These are phyloP conservation scores for Leccinum barrowsii DNA, from an alignment of 768 basidiomycete species.

Conservation along the genomic window DNA sequence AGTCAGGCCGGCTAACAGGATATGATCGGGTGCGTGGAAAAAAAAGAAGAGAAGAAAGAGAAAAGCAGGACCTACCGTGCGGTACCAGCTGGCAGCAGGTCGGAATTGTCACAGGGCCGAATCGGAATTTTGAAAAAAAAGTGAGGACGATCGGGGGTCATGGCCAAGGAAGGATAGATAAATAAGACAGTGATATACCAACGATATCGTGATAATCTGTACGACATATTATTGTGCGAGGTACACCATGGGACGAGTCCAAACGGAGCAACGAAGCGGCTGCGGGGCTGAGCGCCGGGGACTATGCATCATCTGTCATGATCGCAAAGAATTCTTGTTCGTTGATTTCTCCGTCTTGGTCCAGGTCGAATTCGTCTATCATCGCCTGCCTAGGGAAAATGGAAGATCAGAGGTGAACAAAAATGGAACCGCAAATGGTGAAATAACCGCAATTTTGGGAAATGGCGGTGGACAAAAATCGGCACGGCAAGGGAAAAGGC, in stretches of 20 bases:
- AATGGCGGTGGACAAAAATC: slow-evolving; percentile 26
- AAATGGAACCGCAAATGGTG: slow-evolving; percentile 19
- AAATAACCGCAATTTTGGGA: slow-evolving; percentile 14
- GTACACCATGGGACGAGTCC: not conserved
- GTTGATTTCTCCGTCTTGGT: slow-evolving; percentile 96
- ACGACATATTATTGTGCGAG: not conserved
- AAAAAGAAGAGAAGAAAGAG: not conserved
- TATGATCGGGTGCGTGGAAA: slow-evolving; percentile 20
- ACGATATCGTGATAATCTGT: slow-evolving; percentile 9
- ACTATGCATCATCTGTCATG: slow-evolving; percentile 87
- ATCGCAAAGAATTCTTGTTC: slow-evolving; percentile 96
- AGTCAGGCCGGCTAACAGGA: slow-evolving; percentile 12
- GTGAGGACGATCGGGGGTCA: slow-evolving; percentile 20
- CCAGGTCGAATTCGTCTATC: slow-evolving; percentile 99
- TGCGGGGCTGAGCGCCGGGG: not conserved
- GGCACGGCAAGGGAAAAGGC: slow-evolving; percentile 14
- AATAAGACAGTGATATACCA: slow-evolving; percentile 10
- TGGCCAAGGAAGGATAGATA: slow-evolving; percentile 14
- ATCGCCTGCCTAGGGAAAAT: slow-evolving; percentile 81
- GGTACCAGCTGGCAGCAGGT: not conserved
- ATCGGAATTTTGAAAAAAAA: not conserved
- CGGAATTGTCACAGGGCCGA: not conserved
- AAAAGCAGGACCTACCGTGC: not conserved
- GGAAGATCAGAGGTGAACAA: slow-evolving; percentile 31
- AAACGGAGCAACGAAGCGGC: not conserved